phyloP scores from a whole-genome alignment of 2,329 filamentous ascomycete genomes.

The Colletotrichum cuscutae region DNA sequence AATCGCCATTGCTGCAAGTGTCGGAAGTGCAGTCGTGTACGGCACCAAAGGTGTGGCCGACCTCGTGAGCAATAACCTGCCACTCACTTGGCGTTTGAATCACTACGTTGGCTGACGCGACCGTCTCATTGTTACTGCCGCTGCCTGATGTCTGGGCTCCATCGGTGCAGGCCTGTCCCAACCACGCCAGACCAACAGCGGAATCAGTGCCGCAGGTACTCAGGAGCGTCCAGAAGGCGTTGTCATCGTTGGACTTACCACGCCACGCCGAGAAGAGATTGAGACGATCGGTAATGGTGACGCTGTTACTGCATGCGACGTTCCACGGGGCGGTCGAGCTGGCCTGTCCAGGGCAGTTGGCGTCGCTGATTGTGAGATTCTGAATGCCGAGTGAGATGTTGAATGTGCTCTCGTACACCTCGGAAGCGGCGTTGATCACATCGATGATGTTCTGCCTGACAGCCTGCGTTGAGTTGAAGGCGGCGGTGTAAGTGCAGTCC shows the following conservation, averaged over 20 bases:
- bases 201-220: constrained; percentile 83
- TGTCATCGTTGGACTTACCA: constrained; percentile 78
- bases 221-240: constrained; percentile 93
- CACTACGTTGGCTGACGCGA: constrained; percentile 90
- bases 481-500: constrained; percentile 86
- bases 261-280: constrained; percentile 93
- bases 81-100: constrained; percentile 85
- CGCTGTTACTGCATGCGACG: constrained; percentile 71
- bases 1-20: constrained; percentile 73
- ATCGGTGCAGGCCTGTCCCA: constrained; percentile 82
- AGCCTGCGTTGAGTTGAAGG: constrained; percentile 74
- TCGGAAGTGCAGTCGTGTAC: constrained; percentile 86
- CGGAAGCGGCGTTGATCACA: constrained; percentile 87
- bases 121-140: constrained; percentile 70
- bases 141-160: constrained; percentile 66
- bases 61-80: constrained; percentile 96
- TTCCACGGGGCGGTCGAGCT: constrained; percentile 84
- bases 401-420: constrained; percentile 89
- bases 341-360: constrained; percentile 77
- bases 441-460: constrained; percentile 81
- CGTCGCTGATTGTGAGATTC: constrained; percentile 82
- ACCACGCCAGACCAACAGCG: constrained; percentile 92
- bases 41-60: constrained; percentile 93
- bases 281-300: constrained; percentile 79
- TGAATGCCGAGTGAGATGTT: constrained; percentile 93